phyloP scores from a whole-genome alignment of 352 stramenopile genomes.

The Globisporangium camurandrum region DNA sequence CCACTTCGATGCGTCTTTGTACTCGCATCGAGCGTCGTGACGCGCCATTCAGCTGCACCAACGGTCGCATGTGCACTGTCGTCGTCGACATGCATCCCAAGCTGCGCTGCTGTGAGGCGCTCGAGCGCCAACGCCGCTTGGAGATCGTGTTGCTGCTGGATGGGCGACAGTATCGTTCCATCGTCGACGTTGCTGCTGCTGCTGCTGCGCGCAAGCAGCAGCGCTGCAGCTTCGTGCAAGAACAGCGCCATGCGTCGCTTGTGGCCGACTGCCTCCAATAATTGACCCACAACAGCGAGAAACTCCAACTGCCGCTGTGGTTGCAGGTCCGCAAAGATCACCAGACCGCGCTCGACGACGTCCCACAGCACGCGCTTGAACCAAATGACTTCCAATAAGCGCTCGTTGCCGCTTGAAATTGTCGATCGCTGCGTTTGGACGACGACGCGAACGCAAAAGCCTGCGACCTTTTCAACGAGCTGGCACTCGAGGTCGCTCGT shows the following conservation, averaged over 20 bases:
- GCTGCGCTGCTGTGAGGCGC: slow-evolving; percentile 29
- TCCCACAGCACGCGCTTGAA: slow-evolving; percentile 67
- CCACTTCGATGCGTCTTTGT: slow-evolving; percentile 13
- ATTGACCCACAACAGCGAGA: slow-evolving; percentile 47
- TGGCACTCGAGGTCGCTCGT: slow-evolving; percentile 63
- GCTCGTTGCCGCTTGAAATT: slow-evolving; percentile 18
- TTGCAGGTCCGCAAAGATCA: slow-evolving; percentile 40
- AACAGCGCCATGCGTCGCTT: slow-evolving; percentile 57
- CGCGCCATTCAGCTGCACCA: slow-evolving; percentile 25
- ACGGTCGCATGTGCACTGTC: not conserved
- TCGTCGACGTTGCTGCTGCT: slow-evolving; percentile 12
- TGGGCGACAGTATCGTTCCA: not conserved
- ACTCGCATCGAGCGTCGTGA: slow-evolving; percentile 30
- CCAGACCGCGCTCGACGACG: slow-evolving; percentile 44
- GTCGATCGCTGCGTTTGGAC: slow-evolving; percentile 12
- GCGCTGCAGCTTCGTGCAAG: slow-evolving; percentile 55
- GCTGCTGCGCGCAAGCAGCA: slow-evolving; percentile 25
- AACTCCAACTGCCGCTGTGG: slow-evolving; percentile 55
- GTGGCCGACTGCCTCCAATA: slow-evolving; percentile 61
- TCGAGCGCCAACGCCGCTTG: slow-evolving; percentile 52
- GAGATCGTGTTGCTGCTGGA: slow-evolving; percentile 37
- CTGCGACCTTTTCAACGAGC: slow-evolving; percentile 60
- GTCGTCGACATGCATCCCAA: slow-evolving; percentile 31
- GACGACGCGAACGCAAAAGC: slow-evolving; percentile 59
- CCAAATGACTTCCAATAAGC: slow-evolving; percentile 51